phyloP scores from a whole-genome alignment of 176 grass and related monocot species.

The Triticum monococcum region DNA sequence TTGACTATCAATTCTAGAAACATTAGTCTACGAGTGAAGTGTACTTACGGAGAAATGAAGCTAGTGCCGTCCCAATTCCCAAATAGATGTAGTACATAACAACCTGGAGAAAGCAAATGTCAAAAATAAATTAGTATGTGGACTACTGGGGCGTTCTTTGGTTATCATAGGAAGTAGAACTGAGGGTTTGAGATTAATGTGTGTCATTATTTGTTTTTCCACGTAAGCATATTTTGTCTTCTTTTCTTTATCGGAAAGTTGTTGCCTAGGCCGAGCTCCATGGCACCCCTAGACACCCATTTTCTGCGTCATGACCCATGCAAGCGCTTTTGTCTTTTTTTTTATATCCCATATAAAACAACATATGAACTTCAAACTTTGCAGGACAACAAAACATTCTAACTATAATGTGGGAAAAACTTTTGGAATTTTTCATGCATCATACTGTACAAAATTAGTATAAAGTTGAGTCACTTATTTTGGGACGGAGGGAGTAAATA shows the following conservation, averaged over 20 bases:
- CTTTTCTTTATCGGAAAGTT: neutral
- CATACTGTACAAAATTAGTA: no score
- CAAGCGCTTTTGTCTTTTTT: no score
- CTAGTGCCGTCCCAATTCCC: constrained; percentile 47
- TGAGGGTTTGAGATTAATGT: neutral
- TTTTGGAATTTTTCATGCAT: no score
- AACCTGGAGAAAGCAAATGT: constrained; percentile 37
- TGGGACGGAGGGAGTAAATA: no score
- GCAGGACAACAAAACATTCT: no score
- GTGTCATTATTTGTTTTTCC: neutral
- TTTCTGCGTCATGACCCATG: no score
- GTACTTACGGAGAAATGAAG: constrained; percentile 65
- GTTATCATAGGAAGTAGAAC: neutral
- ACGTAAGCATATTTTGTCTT: neutral
- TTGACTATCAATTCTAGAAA: neutral
- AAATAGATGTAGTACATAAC: constrained; percentile 68
- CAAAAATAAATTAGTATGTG: neutral
- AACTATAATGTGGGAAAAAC: no score
- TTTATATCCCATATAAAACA: no score
- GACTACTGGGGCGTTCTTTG: neutral
- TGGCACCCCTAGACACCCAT: no score
- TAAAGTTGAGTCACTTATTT: no score
- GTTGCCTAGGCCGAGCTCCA: no score
- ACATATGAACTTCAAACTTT: no score
- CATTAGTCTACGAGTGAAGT: neutral